phyloP scores from a whole-genome alignment of 257 asterid genomes.

The Gentiana macrophylla region DNA sequence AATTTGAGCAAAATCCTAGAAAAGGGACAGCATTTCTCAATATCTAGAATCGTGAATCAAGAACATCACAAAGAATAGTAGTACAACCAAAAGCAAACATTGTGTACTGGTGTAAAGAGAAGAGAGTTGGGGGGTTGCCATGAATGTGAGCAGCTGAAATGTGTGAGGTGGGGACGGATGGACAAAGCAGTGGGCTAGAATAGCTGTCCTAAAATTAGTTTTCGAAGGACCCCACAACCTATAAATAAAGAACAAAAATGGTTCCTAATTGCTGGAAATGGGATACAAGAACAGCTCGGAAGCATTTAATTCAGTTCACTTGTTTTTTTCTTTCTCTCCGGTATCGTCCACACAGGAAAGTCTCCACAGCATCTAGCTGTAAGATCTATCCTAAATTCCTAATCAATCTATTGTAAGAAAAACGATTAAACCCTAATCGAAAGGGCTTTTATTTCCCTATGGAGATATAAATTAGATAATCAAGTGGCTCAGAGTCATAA shows the following conservation, averaged over 20 bases:
- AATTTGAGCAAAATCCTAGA: slow-evolving; percentile 4
- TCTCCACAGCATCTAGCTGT: background rate
- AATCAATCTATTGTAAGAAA: too few relatives aligned
- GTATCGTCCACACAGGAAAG: background rate
- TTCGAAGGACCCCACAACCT: slow-evolving; percentile 32
- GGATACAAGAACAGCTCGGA: slow-evolving; percentile 4
- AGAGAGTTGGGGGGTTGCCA: slow-evolving; percentile 29
- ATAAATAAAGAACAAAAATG: slow-evolving; percentile 4
- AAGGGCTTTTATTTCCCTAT: too few relatives aligned
- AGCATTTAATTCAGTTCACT: slow-evolving; percentile 43
- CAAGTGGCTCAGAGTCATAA: too few relatives aligned
- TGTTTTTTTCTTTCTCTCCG: slow-evolving; percentile 15
- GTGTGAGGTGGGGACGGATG: slow-evolving; percentile 46
- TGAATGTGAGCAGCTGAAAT: slow-evolving; percentile 50
- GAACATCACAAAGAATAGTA: slow-evolving; percentile 1
- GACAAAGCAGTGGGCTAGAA: slow-evolving; percentile 35
- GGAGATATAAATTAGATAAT: too few relatives aligned
- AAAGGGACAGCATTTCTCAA: background rate
- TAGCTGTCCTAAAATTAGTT: slow-evolving; percentile 29
- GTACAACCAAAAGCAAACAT: slow-evolving; percentile 12
- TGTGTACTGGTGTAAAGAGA: slow-evolving; percentile 13
- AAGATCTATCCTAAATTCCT: too few relatives aligned
- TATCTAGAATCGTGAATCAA: background rate
- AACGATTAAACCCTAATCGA: too few relatives aligned
- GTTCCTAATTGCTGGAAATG: slow-evolving; percentile 12